phyloP scores from a whole-genome alignment of 1,284 basidiomycete species.

The Trametes sp. region DNA sequence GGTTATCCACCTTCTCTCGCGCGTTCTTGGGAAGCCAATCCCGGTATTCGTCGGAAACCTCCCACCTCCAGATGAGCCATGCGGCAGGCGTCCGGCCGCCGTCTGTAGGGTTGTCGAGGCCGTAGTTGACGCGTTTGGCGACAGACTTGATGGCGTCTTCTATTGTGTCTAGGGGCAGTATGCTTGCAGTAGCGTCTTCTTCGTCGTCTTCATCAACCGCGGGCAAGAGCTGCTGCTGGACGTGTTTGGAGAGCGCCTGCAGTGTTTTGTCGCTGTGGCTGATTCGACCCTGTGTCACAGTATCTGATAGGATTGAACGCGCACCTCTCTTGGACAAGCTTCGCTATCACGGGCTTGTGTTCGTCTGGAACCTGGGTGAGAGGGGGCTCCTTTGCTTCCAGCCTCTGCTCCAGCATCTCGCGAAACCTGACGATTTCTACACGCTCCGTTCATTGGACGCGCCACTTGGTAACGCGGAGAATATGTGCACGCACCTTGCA shows the following conservation, averaged over 20 bases:
- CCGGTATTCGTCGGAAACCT: slow-evolving; percentile 65
- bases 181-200: slow-evolving; percentile 35
- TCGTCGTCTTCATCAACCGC: slow-evolving; percentile 60
- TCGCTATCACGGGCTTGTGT: slow-evolving; percentile 77
- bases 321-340: slow-evolving; percentile 83
- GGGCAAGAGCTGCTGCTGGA: slow-evolving; percentile 69
- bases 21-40: slow-evolving; percentile 77
- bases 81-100: slow-evolving; percentile 62
- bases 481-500: slow-evolving; percentile 67
- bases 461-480: background rate
- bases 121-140: slow-evolving; percentile 77
- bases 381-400: slow-evolving; percentile 53
- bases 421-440: slow-evolving; percentile 79
- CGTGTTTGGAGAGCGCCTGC: slow-evolving; percentile 63
- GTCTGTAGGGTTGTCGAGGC: slow-evolving; percentile 57
- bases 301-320: slow-evolving; percentile 20
- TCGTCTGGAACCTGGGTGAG: slow-evolving; percentile 68
- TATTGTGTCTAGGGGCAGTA: slow-evolving; percentile 58
- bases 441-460: slow-evolving; percentile 3
- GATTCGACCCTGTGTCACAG: background rate
- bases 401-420: slow-evolving; percentile 64
- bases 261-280: slow-evolving; percentile 71
- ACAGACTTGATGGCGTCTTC: slow-evolving; percentile 68
- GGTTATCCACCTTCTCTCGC: slow-evolving; percentile 68
- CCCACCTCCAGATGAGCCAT: slow-evolving; percentile 89